Base-by-base conservation (phyloP, 768 basidiomycete species). In the Tulasnella sp. region DNA sequence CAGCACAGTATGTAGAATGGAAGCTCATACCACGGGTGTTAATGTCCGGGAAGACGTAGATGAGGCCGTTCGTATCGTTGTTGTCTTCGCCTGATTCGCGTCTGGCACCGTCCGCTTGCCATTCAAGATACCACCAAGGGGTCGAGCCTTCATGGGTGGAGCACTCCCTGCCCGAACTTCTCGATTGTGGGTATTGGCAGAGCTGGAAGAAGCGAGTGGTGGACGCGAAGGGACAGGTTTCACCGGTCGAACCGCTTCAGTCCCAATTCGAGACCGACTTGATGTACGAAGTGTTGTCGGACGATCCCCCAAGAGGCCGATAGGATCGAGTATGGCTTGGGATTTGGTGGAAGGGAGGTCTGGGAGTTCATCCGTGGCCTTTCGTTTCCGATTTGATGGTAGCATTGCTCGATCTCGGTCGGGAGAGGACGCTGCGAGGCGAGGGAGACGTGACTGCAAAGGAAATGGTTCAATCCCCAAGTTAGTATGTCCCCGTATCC, bases 71-170 rank as follows among this genome's bases (percentile, higher is more conserved):
- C 49, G 45, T 17, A 51, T 21, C 10, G 34, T 59, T 12, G 58
- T 25, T 17, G 29, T 53, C 19, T 59, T 52, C 19, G 44, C 45
- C 9, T 44, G 22, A 8, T 34, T 43, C n/a, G 59, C 15, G n/a
- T 61, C 53, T n/a, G 42, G 42, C 10, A 38, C 52, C 15, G 58
- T 60, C 45, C 61, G 59, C 27, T 53, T 48, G 30, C 61, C 61
- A 31, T 52, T 60, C 4, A 62, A 43, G 38, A 62, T 62, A 9
- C 61, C 61, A 15, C 48, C 46, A 21, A 59, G 25, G 9, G 48
- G 30, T 30, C 50, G 49, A 24, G 43, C 38, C 49, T 62, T 62
- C 5, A 38, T 38, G 4, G 61, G 57, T 27, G 61, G 61, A 25
- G 41, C 61, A 59, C 61, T 62, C 19, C 41, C 52, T 5, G 61